These are phyloP conservation scores for Aspergillus sp. DNA, from an alignment of 2,329 filamentous ascomycete genomes.

Conservation along the genomic window DNA sequence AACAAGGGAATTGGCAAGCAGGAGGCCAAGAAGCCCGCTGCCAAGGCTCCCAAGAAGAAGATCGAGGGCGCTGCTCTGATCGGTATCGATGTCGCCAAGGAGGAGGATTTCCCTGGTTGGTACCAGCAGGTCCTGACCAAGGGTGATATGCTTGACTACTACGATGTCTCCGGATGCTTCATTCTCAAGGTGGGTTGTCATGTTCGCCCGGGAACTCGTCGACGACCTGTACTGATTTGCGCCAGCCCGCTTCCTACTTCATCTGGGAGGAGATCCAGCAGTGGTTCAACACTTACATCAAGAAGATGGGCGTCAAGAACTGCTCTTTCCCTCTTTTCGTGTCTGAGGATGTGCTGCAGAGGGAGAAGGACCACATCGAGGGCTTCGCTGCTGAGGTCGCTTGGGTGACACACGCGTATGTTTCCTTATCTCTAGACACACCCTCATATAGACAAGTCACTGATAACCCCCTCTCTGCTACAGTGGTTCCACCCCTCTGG, in stretches of 20 bases:
- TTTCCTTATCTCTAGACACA: constrained; percentile 8
- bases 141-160: constrained; percentile 97
- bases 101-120: constrained; percentile 88
- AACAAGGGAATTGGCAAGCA: constrained; percentile 48
- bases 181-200: constrained; percentile 68
- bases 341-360: constrained; percentile 79
- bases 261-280: constrained; percentile 69
- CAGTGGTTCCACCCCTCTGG: constrained; percentile 88
- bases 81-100: constrained; percentile 83
- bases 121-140: constrained; percentile 98
- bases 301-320: constrained; percentile 89
- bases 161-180: constrained; percentile 96
- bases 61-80: constrained; percentile 68
- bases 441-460: constrained; percentile 9
- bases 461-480: constrained; percentile 23
- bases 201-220: neutral
- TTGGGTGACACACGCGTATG: constrained; percentile 55
- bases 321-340: constrained; percentile 97
- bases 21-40: constrained; percentile 46
- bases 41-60: constrained; percentile 55
- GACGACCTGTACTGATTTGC: constrained; percentile 19
- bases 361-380: constrained; percentile 95
- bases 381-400: constrained; percentile 81
- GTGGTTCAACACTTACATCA: constrained; percentile 68
- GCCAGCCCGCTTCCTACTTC: constrained; percentile 62